These are phyloP conservation scores for Xerophyta viscosa DNA, from an alignment of 106 monocot genomes.

Conservation along the genomic window DNA sequence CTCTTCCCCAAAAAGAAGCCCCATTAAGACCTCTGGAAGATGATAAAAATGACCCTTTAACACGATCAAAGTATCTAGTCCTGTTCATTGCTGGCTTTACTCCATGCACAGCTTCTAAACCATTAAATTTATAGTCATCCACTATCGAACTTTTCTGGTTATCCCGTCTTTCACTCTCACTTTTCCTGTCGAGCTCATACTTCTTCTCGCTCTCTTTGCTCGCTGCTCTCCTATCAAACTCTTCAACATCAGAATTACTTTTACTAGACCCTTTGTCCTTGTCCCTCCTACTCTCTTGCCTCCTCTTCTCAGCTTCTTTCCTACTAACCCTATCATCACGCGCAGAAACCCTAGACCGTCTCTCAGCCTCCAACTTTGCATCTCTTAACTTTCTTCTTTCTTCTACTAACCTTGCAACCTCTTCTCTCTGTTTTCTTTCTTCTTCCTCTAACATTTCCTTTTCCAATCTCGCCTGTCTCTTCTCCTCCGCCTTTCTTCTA, in stretches of 20 bases:
- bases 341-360: constrained; percentile 16
- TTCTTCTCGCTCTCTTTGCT: constrained; percentile 58
- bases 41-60: constrained; percentile 53
- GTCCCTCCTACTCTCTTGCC: constrained; percentile 51
- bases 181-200: constrained; percentile 47
- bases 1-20: constrained; percentile 58
- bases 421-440: constrained; percentile 92
- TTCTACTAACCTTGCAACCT: constrained; percentile 82
- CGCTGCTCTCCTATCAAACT: constrained; percentile 28
- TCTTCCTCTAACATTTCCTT: constrained; percentile 93
- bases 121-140: constrained; percentile 24
- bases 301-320: constrained; percentile 52
- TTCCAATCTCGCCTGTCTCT: constrained; percentile 74
- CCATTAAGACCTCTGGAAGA: constrained; percentile 61
- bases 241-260: constrained; percentile 87
- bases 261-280: constrained; percentile 59
- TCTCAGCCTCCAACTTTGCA: constrained; percentile 66
- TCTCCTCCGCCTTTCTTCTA: constrained; percentile 90
- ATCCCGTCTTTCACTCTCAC: constrained; percentile 43
- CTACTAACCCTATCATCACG: constrained; percentile 33
- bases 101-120: constrained; percentile 19
- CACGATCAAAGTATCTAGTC: constrained; percentile 58
- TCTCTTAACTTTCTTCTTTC: constrained; percentile 77
- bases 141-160: constrained; percentile 2
- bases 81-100: constrained; percentile 19